Evolutionary conservation across 192 early-diverging fungal species (phyloP).

Genomic region (Coemansia sp.): DNA sequence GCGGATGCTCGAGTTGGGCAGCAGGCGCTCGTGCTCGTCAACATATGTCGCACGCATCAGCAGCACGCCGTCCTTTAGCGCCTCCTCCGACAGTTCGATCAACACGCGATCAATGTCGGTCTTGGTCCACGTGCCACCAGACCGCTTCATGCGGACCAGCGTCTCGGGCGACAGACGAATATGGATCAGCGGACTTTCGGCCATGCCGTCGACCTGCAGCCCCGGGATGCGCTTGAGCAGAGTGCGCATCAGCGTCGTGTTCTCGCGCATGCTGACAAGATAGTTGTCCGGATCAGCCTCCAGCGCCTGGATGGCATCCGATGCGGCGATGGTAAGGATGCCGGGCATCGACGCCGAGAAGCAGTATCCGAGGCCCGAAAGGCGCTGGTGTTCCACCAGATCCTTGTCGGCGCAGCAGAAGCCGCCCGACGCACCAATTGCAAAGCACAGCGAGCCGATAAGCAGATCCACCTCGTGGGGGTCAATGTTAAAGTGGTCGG

Average conservation of each 20-base stretch:
- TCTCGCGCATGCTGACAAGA: slow-evolving; percentile 59
- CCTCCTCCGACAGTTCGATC: slow-evolving; percentile 78
- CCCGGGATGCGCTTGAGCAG: slow-evolving; percentile 53
- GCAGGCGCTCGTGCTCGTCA: slow-evolving; percentile 67
- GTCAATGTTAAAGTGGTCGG: slow-evolving; percentile 74
- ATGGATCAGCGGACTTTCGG: slow-evolving; percentile 71
- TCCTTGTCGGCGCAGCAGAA: slow-evolving; percentile 87
- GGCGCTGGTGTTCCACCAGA: slow-evolving; percentile 85
- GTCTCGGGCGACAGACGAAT: slow-evolving; percentile 57
- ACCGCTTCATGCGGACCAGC: slow-evolving; percentile 65
- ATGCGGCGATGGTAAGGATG: slow-evolving; percentile 82
- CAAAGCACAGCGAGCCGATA: slow-evolving; percentile 74
- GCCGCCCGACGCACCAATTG: slow-evolving; percentile 80
- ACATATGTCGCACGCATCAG: slow-evolving; percentile 87
- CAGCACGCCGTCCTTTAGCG: slow-evolving; percentile 76
- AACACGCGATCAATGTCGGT: slow-evolving; percentile 56
- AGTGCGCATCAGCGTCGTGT: slow-evolving; percentile 59
- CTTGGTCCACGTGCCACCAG: slow-evolving; percentile 51
- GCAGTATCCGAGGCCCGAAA: slow-evolving; percentile 85
- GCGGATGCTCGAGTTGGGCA: slow-evolving; percentile 78
- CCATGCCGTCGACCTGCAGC: slow-evolving; percentile 51
- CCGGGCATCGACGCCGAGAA: slow-evolving; percentile 95
- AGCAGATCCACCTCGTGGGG: slow-evolving; percentile 84
- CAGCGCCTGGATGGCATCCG: slow-evolving; percentile 65
- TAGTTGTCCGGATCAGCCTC: slow-evolving; percentile 25